Base-by-base conservation (phyloP, 2,329 filamentous ascomycete species). In the Zymoseptoria crescenta region DNA sequence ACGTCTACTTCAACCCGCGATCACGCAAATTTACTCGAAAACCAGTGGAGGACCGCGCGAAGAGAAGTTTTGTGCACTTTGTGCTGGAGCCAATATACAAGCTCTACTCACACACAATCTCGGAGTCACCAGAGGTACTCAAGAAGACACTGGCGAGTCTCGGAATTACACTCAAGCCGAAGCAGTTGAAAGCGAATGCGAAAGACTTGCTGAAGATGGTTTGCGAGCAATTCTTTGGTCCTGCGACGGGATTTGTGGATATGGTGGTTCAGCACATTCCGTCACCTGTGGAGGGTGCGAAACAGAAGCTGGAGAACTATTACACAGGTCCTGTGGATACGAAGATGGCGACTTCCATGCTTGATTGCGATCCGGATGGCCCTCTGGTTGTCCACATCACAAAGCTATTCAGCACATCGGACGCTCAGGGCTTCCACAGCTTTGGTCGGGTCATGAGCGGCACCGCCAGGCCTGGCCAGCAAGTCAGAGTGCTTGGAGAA, bases 31-130 rank as follows among this genome's bases (percentile, higher is more conserved):
- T 99, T 69, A 96, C 91, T 56, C 84, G 94, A 63, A 97, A 96
- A 72, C 84, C 86, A 0, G 77, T 89, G 21, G 93, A 97, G 69
- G 87, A 93, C 64, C 80, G 83, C 10, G 86, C 92, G 4, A 89
- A 88, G 73, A 82, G 94, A 58, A 89, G 91, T 0, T 99, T 99
- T 72, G 88, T 97, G 58, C 87, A 96, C 74, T 99, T 97, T 73
- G 83, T 99, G 28, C 80, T 99, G 53, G 94, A 99, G 72, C 94
- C 94, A 19, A 91, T 99, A 66, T 99, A 99, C 82, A 99, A 99
- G 75, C 81, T 99, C 49, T 97, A 93, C 73, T 93, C 91, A 16
- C 91, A 96, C 73, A 95, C 92, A 3, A 90, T 99, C 69, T 95
- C 91, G 70, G 88, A 95, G 72, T 93, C 86, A 68, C 89, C 93